Evolutionary conservation across 352 stramenopile species (phyloP).

Genomic region (Thalassiosira mediterranea): DNA sequence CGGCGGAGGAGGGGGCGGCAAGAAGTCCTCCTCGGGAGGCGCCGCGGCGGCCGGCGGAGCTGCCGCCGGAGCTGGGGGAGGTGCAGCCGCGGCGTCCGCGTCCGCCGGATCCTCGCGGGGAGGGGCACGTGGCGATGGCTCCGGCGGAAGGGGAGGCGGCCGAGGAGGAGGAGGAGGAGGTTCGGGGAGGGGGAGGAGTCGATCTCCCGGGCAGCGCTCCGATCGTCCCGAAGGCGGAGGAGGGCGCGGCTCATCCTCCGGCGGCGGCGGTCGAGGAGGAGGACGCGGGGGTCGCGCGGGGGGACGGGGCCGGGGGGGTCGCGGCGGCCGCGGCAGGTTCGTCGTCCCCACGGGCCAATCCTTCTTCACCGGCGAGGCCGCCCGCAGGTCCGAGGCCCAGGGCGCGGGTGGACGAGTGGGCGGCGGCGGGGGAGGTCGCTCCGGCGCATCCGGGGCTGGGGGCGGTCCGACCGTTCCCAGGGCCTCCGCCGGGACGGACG

Average conservation of each 20-base stretch:
- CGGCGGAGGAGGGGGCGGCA: slow-evolving; percentile 5
- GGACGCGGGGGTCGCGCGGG: slow-evolving; percentile 30
- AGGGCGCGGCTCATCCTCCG: not conserved
- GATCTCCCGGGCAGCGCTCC: too few relatives aligned
- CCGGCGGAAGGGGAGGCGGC: too few relatives aligned
- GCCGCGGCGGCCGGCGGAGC: not conserved
- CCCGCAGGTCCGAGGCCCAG: too few relatives aligned
- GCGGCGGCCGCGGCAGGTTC: slow-evolving; percentile 45
- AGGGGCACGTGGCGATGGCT: too few relatives aligned
- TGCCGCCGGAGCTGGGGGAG: too few relatives aligned
- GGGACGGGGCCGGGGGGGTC: slow-evolving; percentile 18
- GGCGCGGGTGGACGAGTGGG: too few relatives aligned
- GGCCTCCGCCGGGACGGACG: not conserved
- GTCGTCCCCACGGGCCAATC: slow-evolving; percentile 61
- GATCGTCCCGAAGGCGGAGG: too few relatives aligned
- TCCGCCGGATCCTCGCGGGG: too few relatives aligned
- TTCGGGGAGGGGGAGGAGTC: too few relatives aligned
- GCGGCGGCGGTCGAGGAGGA: slow-evolving; percentile 17
- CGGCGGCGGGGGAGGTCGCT: not conserved
- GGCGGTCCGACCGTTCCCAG: not conserved
- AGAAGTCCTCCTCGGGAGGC: not conserved
- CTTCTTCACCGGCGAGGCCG: slow-evolving; percentile 71
- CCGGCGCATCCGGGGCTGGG: slow-evolving; percentile 1
- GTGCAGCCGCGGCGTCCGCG: too few relatives aligned
- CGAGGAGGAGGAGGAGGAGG: too few relatives aligned